phyloP scores from a whole-genome alignment of 2,329 filamentous ascomycete species.

The Fusarium multiceps region DNA sequence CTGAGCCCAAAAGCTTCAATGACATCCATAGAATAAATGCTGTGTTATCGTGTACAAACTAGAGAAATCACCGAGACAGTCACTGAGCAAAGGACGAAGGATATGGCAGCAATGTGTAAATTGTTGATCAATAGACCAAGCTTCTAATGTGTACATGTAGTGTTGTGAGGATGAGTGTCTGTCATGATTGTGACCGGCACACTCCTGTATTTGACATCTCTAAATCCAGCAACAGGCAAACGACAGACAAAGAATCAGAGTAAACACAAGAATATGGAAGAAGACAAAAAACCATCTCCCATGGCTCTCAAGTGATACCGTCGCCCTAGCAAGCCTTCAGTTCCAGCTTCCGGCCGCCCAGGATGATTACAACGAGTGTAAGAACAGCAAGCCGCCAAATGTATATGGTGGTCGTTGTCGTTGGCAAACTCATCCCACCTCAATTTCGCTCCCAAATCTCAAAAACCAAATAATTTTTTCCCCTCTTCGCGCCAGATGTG shows the following conservation, averaged over 20 bases:
- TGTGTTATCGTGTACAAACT: neutral
- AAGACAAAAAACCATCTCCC: slow-evolving; percentile 30
- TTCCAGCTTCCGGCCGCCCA: slow-evolving; percentile 53
- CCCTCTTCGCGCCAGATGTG: slow-evolving; percentile 40
- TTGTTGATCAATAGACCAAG: slow-evolving; percentile 41
- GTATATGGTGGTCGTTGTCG: slow-evolving; percentile 43
- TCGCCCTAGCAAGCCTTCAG: slow-evolving; percentile 48
- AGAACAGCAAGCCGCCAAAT: slow-evolving; percentile 55
- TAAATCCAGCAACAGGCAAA: slow-evolving; percentile 44
- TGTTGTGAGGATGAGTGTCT: slow-evolving; percentile 43
- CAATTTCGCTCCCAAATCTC: slow-evolving; percentile 28
- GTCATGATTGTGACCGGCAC: slow-evolving; percentile 50
- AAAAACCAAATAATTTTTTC: slow-evolving; percentile 29
- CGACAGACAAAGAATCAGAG: slow-evolving; percentile 51
- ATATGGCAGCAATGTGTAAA: slow-evolving; percentile 44
- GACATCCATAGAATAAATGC: neutral
- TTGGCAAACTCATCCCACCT: slow-evolving; percentile 40
- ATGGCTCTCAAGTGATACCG: slow-evolving; percentile 45
- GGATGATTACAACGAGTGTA: slow-evolving; percentile 65
- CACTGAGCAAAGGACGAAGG: neutral
- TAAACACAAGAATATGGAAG: slow-evolving; percentile 53
- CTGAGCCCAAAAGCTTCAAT: neutral
- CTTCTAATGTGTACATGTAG: slow-evolving; percentile 43
- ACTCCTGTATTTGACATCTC: slow-evolving; percentile 44
- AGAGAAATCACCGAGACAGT: neutral